Conservation (phyloP, 352 stramenopile genomes). For the Pythium phragmiticola region DNA sequence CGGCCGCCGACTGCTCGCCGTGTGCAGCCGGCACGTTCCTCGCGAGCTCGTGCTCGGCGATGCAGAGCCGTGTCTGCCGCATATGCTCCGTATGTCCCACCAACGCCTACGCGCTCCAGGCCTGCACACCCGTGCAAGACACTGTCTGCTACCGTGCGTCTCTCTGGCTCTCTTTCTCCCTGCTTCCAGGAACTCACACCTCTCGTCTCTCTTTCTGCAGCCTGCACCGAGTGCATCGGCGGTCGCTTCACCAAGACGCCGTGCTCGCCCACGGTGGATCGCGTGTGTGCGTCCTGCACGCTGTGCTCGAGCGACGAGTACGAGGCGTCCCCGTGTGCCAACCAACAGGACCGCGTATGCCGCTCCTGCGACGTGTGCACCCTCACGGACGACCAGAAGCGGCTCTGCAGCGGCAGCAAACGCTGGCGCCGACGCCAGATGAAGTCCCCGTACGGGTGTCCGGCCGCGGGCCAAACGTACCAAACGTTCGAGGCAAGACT, state of each 20-base stretch:
- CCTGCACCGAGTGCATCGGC: slow-evolving; percentile 62
- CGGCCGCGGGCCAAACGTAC: slow-evolving; percentile 42
- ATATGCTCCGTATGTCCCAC: slow-evolving; percentile 55
- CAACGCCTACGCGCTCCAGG: slow-evolving; percentile 51
- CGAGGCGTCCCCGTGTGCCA: slow-evolving; percentile 52
- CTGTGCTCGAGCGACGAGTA: slow-evolving; percentile 71
- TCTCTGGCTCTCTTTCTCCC: neutral
- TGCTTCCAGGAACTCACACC: neutral
- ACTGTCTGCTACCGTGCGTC: slow-evolving; percentile 71
- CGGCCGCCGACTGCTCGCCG: slow-evolving; percentile 47
- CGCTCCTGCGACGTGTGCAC: slow-evolving; percentile 72
- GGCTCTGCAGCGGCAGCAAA: slow-evolving; percentile 46
- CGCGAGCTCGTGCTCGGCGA: slow-evolving; percentile 58
- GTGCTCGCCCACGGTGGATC: slow-evolving; percentile 57
- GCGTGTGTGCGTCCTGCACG: slow-evolving; percentile 61
- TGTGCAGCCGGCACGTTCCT: slow-evolving; percentile 48
- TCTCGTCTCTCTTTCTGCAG: slow-evolving; percentile 23
- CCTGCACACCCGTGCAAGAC: slow-evolving; percentile 53
- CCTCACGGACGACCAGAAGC: slow-evolving; percentile 58
- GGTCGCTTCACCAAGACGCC: slow-evolving; percentile 40
- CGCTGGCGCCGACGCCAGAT: slow-evolving; percentile 67
- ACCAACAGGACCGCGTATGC: slow-evolving; percentile 60
- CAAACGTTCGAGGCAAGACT: slow-evolving; percentile 62
- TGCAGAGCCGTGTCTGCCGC: slow-evolving; percentile 49
- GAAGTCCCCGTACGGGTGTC: slow-evolving; percentile 71